phyloP scores from a whole-genome alignment of 768 basidiomycete genomes.

The Termitomyces heimii region DNA sequence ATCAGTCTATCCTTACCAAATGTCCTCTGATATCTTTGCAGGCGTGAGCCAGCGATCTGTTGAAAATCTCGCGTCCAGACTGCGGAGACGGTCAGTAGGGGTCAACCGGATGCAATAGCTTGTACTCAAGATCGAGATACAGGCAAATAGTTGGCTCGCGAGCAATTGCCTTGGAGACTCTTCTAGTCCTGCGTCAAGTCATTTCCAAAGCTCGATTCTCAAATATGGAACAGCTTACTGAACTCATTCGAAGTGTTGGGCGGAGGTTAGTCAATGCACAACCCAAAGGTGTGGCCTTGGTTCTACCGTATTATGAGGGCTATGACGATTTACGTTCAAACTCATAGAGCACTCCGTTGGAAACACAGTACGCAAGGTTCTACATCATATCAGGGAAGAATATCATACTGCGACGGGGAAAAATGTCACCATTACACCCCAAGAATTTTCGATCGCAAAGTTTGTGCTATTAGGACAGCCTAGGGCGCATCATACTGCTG shows the following conservation, averaged over 20 bases:
- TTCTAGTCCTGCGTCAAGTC: conserved; percentile 83
- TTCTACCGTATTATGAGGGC: conserved; percentile 1
- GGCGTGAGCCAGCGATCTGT: conserved; percentile 50
- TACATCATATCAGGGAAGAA: conserved; percentile 94
- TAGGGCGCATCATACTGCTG: conserved; percentile 36
- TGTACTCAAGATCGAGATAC: conserved; percentile 7
- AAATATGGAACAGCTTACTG: conserved; percentile 80
- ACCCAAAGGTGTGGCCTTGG: conserved; percentile 75
- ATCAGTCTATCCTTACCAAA: conserved; percentile 14
- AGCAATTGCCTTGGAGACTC: conserved; percentile 83
- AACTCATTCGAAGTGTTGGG: conserved; percentile 75
- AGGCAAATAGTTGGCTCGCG: conserved; percentile 93
- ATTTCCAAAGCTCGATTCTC: conserved; percentile 82
- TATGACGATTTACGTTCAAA: not conserved
- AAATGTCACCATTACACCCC: conserved; percentile 26
- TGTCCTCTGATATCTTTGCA: conserved; percentile 34
- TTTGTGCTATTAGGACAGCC: conserved; percentile 82
- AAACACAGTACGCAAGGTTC: conserved; percentile 88
- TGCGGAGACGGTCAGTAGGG: conserved; percentile 61
- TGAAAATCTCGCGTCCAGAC: conserved; percentile 62
- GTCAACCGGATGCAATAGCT: not conserved
- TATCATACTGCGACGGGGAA: conserved; percentile 73
- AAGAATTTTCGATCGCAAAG: conserved; percentile 69
- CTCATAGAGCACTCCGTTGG: conserved; percentile 85
- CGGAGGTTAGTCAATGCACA: conserved; percentile 82